Conservation (phyloP, 345 rosid species). For the Citrus maxima region DNA sequence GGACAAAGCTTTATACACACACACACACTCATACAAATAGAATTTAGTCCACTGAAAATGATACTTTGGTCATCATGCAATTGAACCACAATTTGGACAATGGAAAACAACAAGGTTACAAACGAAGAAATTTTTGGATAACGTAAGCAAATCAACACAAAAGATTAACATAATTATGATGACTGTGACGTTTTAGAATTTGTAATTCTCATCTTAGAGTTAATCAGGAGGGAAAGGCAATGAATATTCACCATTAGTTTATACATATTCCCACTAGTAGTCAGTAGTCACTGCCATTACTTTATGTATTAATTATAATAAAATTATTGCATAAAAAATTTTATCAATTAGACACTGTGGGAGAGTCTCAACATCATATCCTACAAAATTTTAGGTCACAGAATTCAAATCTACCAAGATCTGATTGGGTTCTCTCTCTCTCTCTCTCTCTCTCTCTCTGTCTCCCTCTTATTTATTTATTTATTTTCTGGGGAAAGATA, state of each 20-base stretch:
- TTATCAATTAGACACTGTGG: background rate
- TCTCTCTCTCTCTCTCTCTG: background rate
- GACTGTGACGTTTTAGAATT: constrained; percentile 13
- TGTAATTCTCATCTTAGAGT: background rate
- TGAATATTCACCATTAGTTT: too few relatives aligned
- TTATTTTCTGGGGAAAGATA: background rate
- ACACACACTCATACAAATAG: background rate
- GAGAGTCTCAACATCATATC: constrained; percentile 13
- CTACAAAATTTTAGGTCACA: background rate
- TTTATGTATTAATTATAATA: background rate
- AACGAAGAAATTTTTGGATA: constrained; percentile 13
- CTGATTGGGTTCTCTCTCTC: background rate
- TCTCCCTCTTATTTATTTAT: background rate
- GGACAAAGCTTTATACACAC: background rate
- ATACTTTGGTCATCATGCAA: constrained; percentile 6
- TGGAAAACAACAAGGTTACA: constrained; percentile 4
- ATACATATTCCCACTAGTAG: background rate
- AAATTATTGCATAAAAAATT: background rate
- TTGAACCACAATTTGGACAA: background rate
- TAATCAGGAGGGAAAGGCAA: too few relatives aligned
- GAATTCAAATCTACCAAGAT: background rate
- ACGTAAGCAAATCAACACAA: constrained; percentile 16
- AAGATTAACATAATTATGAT: constrained; percentile 20
- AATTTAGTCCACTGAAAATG: constrained; percentile 3
- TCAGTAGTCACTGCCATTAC: background rate